Evolutionary conservation across 2,329 filamentous ascomycete genomes (phyloP).

Genomic region (Clarireedia homoeocarpa): DNA sequence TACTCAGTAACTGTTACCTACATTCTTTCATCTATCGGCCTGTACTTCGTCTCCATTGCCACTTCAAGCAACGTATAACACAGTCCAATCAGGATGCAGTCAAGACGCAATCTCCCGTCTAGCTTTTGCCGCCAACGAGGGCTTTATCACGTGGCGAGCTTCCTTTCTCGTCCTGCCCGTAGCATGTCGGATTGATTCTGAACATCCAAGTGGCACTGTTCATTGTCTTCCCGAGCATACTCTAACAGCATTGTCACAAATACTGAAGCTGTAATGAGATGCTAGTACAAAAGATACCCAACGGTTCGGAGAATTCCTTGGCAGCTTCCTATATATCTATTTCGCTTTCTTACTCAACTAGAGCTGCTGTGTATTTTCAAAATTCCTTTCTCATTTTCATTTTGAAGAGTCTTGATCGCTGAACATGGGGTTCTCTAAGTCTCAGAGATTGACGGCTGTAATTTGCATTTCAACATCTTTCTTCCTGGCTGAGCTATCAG

Average conservation of each 20-base stretch:
- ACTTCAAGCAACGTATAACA: conserved; percentile 3
- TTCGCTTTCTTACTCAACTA: conserved; percentile 6
- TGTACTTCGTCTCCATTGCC: conserved; percentile 2
- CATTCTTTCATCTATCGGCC: conserved; percentile 3
- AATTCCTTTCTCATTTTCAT: not conserved
- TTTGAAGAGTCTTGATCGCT: not conserved
- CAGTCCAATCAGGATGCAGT: not conserved
- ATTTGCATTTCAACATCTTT: conserved; percentile 39
- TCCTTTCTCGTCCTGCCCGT: conserved; percentile 5
- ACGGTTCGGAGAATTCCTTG: conserved; percentile 5
- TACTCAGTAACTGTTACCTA: conserved; percentile 6
- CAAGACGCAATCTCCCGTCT: conserved; percentile 8
- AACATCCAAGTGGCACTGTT: conserved; percentile 2
- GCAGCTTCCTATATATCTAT: conserved; percentile 7
- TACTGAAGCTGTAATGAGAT: not conserved
- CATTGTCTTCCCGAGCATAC: not conserved
- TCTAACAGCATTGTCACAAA: not conserved
- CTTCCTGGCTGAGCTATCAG: conserved; percentile 39
- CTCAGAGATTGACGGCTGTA: conserved; percentile 28
- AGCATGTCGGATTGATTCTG: not conserved
- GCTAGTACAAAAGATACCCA: not conserved
- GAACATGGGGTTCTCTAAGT: conserved; percentile 7
- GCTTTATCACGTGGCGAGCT: conserved; percentile 4
- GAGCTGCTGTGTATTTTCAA: conserved; percentile 4
- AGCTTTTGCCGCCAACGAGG: conserved; percentile 1